phyloP scores from a whole-genome alignment of 305 asterid genomes.

The Fraxinus ornus region DNA sequence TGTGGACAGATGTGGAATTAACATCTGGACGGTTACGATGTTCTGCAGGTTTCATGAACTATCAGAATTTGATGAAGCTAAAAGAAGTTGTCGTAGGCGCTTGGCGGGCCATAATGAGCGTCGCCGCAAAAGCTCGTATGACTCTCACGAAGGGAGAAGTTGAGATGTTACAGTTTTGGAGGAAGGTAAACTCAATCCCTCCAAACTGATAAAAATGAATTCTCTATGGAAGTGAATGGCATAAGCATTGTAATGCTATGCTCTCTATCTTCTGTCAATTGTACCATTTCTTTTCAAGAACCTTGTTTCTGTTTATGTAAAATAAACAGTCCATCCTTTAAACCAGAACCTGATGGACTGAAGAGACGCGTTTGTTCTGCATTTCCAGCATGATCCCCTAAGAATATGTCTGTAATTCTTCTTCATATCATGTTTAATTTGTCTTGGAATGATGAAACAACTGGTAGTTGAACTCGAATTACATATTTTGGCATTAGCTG shows the following conservation, averaged over 20 bases:
- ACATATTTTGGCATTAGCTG: neutral
- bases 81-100: slow-evolving; percentile 84
- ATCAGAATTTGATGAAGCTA: slow-evolving; percentile 78
- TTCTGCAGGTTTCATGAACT: slow-evolving; percentile 76
- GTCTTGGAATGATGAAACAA: neutral
- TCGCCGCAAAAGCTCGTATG: slow-evolving; percentile 70
- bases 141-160: slow-evolving; percentile 44
- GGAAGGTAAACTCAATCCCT: neutral
- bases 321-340: neutral
- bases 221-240: neutral
- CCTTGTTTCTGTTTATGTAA: neutral
- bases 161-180: slow-evolving; percentile 13
- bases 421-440: neutral
- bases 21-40: slow-evolving; percentile 18
- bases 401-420: neutral
- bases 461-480: neutral
- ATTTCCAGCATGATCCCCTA: neutral
- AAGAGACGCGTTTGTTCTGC: neutral
- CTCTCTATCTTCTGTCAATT: slow-evolving; percentile 94
- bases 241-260: slow-evolving; percentile 24
- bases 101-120: slow-evolving; percentile 91
- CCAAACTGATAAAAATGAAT: neutral
- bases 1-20: slow-evolving; percentile 3
- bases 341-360: neutral
- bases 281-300: slow-evolving; percentile 24